These are phyloP conservation scores for Astrephomene gubernaculifera DNA, from an alignment of 139 green algal genomes.

Conservation along the genomic window DNA sequence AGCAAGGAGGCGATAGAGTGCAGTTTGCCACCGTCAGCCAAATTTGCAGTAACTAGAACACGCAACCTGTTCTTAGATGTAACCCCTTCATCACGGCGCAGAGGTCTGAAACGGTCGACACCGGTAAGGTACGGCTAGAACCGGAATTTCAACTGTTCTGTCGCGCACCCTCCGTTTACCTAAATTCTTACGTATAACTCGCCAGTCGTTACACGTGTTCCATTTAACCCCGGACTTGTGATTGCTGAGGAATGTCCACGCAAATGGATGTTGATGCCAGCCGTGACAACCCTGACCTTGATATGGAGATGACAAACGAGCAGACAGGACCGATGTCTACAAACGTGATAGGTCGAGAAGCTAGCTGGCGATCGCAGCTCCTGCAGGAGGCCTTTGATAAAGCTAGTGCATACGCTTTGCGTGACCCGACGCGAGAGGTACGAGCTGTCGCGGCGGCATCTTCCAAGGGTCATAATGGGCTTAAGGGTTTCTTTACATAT, in stretches of 20 bases:
- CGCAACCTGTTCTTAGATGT: no score
- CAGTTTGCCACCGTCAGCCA: no score
- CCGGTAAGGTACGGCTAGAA: not conserved
- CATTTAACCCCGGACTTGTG: no score
- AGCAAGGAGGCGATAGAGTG: no score
- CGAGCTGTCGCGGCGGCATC: no score
- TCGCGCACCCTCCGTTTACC: no score
- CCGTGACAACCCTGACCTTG: not conserved
- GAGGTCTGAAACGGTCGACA: no score
- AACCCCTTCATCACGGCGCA: no score
- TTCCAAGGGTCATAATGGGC: not conserved
- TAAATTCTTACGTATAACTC: no score
- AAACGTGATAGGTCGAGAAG: not conserved
- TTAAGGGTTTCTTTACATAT: not conserved
- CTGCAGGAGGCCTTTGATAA: slow-evolving; percentile 33
- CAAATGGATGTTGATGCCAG: not conserved
- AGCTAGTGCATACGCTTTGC: slow-evolving; percentile 3
- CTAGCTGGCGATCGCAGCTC: not conserved
- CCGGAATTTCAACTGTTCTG: slow-evolving; percentile 1
- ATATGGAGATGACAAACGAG: not conserved
- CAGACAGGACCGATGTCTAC: not conserved
- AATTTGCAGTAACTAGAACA: no score
- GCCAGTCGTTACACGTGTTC: no score
- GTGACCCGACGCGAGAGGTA: slow-evolving; percentile 15
- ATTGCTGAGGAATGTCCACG: no score